These are phyloP conservation scores for Euphrasia confusa DNA, from an alignment of 257 asterid genomes.

Conservation along the genomic window DNA sequence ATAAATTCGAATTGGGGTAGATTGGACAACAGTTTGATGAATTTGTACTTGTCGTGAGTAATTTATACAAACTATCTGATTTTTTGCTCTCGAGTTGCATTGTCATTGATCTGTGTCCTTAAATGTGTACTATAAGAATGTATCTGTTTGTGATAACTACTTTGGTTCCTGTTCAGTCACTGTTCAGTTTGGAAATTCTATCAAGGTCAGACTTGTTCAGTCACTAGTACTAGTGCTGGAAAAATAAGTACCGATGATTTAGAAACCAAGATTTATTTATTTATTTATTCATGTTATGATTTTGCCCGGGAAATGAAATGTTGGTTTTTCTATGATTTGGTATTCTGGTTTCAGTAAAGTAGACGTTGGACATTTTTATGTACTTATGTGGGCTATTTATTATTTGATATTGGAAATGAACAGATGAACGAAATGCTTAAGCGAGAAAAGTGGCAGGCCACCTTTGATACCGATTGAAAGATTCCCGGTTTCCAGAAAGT, in stretches of 20 bases:
- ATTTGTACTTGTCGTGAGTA: no score
- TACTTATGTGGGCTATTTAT: slow-evolving; percentile 15
- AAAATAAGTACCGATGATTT: background rate
- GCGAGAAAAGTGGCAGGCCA: no score
- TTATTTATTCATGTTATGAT: slow-evolving; percentile 4
- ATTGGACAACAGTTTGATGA: background rate
- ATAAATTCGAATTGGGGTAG: background rate
- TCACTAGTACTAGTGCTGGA: slow-evolving; percentile 10
- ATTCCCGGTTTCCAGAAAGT: slow-evolving; percentile 75
- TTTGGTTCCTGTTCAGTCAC: background rate
- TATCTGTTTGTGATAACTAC: slow-evolving; percentile 9
- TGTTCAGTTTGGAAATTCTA: slow-evolving; percentile 4
- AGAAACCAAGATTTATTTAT: slow-evolving; percentile 5
- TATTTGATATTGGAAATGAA: slow-evolving; percentile 24
- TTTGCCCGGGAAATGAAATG: slow-evolving; percentile 8
- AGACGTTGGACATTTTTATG: slow-evolving; percentile 14
- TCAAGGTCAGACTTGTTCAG: background rate
- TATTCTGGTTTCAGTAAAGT: slow-evolving; percentile 6
- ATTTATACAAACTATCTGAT: background rate
- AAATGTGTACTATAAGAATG: background rate
- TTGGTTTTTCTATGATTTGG: background rate
- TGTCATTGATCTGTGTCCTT: slow-evolving; percentile 7
- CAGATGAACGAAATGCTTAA: slow-evolving; percentile 76
- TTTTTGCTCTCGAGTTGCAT: slow-evolving; percentile 14
- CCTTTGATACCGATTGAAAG: slow-evolving; percentile 17